Conservation (phyloP, 192 early-diverging fungal species). For the Rhizophagus prolifer region DNA sequence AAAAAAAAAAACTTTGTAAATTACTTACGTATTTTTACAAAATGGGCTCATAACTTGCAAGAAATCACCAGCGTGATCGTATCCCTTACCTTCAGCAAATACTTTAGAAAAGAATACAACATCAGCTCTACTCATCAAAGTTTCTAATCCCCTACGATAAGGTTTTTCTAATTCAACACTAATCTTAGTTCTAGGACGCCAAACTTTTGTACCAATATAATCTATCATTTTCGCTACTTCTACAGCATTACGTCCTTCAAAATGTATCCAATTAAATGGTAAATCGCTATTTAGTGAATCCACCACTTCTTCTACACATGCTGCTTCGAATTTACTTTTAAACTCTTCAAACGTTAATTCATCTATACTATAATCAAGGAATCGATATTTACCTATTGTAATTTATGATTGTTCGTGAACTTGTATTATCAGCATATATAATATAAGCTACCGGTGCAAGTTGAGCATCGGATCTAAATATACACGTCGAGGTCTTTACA, state of each 20-base stretch:
- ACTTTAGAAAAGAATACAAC: constrained; percentile 64
- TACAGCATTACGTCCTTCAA: constrained; percentile 60
- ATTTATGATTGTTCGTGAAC: constrained; percentile 64
- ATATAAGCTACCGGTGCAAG: constrained; percentile 59
- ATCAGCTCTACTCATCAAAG: constrained; percentile 55
- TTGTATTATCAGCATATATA: constrained; percentile 48
- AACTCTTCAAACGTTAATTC: constrained; percentile 62
- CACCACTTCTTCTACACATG: constrained; percentile 16
- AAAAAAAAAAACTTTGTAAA: not conserved
- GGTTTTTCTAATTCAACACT: constrained; percentile 73
- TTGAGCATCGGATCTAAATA: constrained; percentile 38
- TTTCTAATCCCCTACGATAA: constrained; percentile 57
- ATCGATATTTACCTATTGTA: constrained; percentile 44
- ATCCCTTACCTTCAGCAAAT: constrained; percentile 61
- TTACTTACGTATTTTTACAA: constrained; percentile 44
- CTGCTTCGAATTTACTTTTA: constrained; percentile 42
- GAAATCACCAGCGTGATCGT: constrained; percentile 47
- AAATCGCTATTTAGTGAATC: constrained; percentile 29
- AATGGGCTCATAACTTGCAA: constrained; percentile 37
- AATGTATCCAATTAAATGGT: constrained; percentile 62
- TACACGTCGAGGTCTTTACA: constrained; percentile 48
- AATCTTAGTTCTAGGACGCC: constrained; percentile 52
- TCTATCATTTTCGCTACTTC: constrained; percentile 56
- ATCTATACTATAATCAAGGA: constrained; percentile 39
- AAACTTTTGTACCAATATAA: constrained; percentile 47